Conservation (phyloP, 192 early-diverging fungal species). For the Backusella mclennaniae region DNA sequence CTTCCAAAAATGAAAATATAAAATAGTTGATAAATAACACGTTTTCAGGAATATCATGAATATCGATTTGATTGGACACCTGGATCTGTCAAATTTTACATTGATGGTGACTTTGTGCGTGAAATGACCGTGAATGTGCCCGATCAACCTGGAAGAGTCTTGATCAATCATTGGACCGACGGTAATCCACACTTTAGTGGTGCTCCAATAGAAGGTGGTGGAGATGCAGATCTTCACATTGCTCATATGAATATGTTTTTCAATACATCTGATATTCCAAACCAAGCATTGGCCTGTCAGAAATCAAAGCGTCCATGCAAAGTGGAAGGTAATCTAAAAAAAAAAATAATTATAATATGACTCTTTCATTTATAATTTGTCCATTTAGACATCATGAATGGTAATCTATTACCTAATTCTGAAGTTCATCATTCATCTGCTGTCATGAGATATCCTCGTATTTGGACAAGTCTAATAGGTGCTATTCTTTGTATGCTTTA, state of each 20-base stretch:
- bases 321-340: conserved; percentile 7
- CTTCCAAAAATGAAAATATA: neutral
- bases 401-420: conserved; percentile 13
- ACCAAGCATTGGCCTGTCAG: neutral
- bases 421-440: neutral
- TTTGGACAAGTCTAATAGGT: neutral
- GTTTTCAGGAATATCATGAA: conserved; percentile 28
- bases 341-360: too few relatives aligned
- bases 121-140: conserved; percentile 34
- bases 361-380: neutral
- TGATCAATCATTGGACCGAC: conserved; percentile 38
- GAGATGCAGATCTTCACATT: conserved; percentile 11
- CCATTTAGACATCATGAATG: conserved; percentile 11
- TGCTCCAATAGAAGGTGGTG: conserved; percentile 1
- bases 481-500: neutral
- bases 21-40: neutral
- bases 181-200: conserved; percentile 34
- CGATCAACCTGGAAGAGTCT: conserved; percentile 21
- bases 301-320: conserved; percentile 12
- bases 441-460: neutral
- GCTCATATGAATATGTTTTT: conserved; percentile 33
- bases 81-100: conserved; percentile 24
- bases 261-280: conserved; percentile 17
- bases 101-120: conserved; percentile 13
- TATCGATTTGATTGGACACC: conserved; percentile 41